These are phyloP conservation scores for Magnaporthales sp. DNA, from an alignment of 2,329 filamentous ascomycete genomes.

Conservation along the genomic window DNA sequence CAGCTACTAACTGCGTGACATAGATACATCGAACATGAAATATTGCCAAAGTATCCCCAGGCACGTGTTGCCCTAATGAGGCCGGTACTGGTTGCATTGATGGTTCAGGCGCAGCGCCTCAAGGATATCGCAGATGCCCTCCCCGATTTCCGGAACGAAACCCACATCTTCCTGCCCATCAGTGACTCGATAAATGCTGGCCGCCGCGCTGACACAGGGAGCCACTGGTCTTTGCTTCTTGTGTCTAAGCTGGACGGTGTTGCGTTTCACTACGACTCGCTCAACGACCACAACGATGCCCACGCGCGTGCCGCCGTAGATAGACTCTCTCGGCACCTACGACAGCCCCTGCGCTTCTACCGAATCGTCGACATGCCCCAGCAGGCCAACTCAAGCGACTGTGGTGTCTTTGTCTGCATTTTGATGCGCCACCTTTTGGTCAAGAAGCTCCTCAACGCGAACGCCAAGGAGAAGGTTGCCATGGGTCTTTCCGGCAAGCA, in stretches of 20 bases:
- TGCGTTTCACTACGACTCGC: conserved; percentile 93
- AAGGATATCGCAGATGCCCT: conserved; percentile 54
- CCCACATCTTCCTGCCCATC: conserved; percentile 91
- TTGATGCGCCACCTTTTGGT: conserved; percentile 91
- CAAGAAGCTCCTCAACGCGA: conserved; percentile 70
- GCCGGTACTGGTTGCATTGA: conserved; percentile 88
- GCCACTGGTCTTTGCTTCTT: conserved; percentile 89
- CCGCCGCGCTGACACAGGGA: conserved; percentile 74
- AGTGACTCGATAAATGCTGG: conserved; percentile 72
- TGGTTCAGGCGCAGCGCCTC: conserved; percentile 29
- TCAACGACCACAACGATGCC: conserved; percentile 64
- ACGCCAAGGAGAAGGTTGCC: conserved; percentile 76
- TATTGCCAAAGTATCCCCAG: conserved; percentile 68
- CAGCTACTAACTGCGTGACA: conserved; percentile 1
- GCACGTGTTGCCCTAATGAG: conserved; percentile 85
- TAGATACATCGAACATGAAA: conserved; percentile 81
- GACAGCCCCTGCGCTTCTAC: conserved; percentile 62
- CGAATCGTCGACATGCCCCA: conserved; percentile 79
- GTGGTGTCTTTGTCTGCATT: conserved; percentile 91
- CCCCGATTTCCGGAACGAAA: conserved; percentile 70
- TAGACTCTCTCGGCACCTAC: conserved; percentile 62
- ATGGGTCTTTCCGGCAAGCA: conserved; percentile 88
- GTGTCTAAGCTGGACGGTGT: conserved; percentile 83
- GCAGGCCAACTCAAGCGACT: conserved; percentile 88
- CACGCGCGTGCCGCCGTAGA: conserved; percentile 63